Base-by-base conservation (phyloP, 495 filamentous ascomycete genomes). In the Hypoxylon rickii region DNA sequence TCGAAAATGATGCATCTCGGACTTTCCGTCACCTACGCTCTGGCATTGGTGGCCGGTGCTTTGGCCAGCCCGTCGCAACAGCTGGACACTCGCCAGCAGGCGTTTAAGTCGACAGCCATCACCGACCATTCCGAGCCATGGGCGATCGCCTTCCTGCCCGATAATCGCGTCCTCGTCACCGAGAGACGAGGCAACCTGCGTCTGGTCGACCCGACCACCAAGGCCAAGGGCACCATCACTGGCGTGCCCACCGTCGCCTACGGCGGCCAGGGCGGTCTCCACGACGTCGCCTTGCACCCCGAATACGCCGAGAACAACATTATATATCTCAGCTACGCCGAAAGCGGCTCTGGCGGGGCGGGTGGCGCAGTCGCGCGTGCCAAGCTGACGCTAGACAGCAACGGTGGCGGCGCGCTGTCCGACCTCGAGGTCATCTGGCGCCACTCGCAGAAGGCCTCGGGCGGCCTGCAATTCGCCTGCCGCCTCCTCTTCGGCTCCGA, bases 301-400 rank as follows among this genome's bases (percentile, higher is more conserved):
- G 31, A 66, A 11, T 71, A 64, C 46, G 51, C 66, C 29, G 55
- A 67, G 32, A 71, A 71, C 66, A 61, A 51, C 34, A 59, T 71
- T n/a, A 37, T 71, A n/a, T 71, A 71, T 50, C 37, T 71, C 64
- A 69, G 66, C 66, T 71, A 71, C 60, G 66, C 69, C 51, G 69
- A 71, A 49, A 46, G 46, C 57, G 69, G 69, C 55, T 43, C 43
- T 29, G 69, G 69, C 37, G 59, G 62, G 0, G 61, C 69, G 16
- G 64, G 64, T 16, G 69, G 58, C 21, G 69, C 67, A 51, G 69
- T 71, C 22, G 66, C 69, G 32, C 69, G 58, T 19, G 69, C 69
- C 57, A 69, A 64, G 57, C 64, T 71, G 26, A 63, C 60, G 43
- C 66, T 71, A 5, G 56, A 60, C 45, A 40, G 58, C 66, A 67